These are phyloP conservation scores for Cutaneotrichosporon spelunceum DNA, from an alignment of 1,284 basidiomycete species.

Conservation along the genomic window DNA sequence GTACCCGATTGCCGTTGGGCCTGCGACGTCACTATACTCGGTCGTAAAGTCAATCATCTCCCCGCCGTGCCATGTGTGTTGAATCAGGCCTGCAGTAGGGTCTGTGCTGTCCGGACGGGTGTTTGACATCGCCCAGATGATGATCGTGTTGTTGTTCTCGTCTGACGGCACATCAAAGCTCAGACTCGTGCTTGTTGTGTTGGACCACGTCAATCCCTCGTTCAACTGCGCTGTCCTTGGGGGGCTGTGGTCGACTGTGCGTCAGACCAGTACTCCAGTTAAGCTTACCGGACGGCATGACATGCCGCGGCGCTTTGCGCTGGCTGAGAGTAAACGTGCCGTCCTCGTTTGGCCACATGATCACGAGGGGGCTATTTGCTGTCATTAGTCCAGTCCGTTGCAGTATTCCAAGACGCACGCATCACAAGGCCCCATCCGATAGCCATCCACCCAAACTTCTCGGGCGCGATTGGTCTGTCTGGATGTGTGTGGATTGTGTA, in stretches of 20 bases:
- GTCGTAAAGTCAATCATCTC: conserved; percentile 4
- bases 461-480: neutral
- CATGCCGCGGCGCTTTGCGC: conserved; percentile 54
- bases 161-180: conserved; percentile 58
- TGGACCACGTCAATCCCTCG: conserved; percentile 46
- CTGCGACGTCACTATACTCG: neutral
- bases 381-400: conserved; percentile 2
- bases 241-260: conserved; percentile 48
- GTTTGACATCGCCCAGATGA: conserved; percentile 58
- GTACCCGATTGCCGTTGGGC: neutral
- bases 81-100: conserved; percentile 51
- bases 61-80: conserved; percentile 47
- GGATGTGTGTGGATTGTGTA: conserved; percentile 3
- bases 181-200: conserved; percentile 37
- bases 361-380: conserved; percentile 59
- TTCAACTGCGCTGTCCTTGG: conserved; percentile 55
- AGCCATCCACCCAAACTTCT: conserved; percentile 18
- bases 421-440: conserved; percentile 18
- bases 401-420: conserved; percentile 17
- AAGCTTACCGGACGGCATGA: conserved; percentile 55
- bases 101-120: conserved; percentile 53
- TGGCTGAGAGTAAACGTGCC: conserved; percentile 62
- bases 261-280: neutral
- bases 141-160: conserved; percentile 41
- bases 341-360: conserved; percentile 63